Base-by-base conservation (phyloP, 2,329 filamentous ascomycete genomes). In the Dactylellina parvicollis region DNA sequence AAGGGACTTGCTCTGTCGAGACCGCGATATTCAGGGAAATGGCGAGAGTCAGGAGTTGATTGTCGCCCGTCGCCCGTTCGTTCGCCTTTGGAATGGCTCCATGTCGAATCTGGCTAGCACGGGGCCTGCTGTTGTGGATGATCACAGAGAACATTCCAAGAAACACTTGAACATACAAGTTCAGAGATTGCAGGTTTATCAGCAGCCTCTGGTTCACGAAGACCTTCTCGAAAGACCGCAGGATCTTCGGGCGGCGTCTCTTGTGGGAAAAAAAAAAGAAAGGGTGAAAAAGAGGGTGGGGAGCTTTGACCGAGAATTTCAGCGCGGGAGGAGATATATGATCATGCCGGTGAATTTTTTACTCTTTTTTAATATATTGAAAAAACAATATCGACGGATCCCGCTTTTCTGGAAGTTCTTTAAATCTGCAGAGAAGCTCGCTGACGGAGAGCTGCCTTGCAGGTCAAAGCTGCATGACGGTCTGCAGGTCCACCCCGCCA, bases 361-460 rank as follows among this genome's bases (percentile, higher is more conserved):
- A 52, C 18, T n/a, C n/a, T n/a, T 47, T 20, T 49, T 26, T 5
- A 26, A 3, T 14, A 49, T 49, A 24, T 38, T 14, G 34, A 38
- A 38, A 50, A 52, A 52, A 34, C 47, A 54, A 55, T 62, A 28
- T 49, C 47, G 30, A 9, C 22, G 44, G 54, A 70, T 57, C 50
- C 69, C 69, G 69, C 69, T 55, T 61, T 73, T 73, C 69, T 73
- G 69, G 69, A 73, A 73, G 69, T 57, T 73, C 69, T 66, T 40
- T 59, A 49, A 30, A 47, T 61, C 36, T 47, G 60, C 40, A 47
- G 5, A 38, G 40, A 59, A 59, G 38, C 24, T 70, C 66, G 66
- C 57, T 71, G 36, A 71, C 16, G 46, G 32, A 60, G 60, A 61
- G 60, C 69, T 73, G 69, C 69, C 69, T 73, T 60, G 67, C 67